phyloP scores from a whole-genome alignment of 2,329 filamentous ascomycete genomes.

The Colletotrichum viniferum region DNA sequence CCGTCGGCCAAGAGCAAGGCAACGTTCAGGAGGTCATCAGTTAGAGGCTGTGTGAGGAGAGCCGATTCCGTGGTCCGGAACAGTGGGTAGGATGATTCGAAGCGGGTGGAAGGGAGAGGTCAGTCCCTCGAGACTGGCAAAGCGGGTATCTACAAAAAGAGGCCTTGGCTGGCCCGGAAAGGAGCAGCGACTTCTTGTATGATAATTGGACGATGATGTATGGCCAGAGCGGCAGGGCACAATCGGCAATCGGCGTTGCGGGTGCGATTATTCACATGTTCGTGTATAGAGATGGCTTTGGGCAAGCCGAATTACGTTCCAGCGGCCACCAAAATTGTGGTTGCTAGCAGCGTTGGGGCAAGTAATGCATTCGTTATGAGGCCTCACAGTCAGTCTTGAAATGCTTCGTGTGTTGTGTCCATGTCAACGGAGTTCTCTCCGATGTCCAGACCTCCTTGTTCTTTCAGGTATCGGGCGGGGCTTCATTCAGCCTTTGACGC shows the following conservation, averaged over 20 bases:
- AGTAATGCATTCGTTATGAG: not conserved
- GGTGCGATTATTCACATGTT: constrained; percentile 12
- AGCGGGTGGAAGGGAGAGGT: not conserved
- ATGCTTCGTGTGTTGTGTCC: not conserved
- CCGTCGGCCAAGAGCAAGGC: constrained; percentile 40
- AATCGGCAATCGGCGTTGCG: constrained; percentile 14
- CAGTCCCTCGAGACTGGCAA: not conserved
- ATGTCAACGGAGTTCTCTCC: not conserved
- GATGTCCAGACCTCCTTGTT: not conserved
- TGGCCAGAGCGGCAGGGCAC: constrained; percentile 17
- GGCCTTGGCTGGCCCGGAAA: not conserved
- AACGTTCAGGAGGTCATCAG: constrained; percentile 44
- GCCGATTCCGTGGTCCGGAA: not conserved
- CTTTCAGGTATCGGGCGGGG: not conserved
- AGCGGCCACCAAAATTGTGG: not conserved
- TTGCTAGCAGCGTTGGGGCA: not conserved
- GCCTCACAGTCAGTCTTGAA: not conserved
- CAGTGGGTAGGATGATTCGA: not conserved
- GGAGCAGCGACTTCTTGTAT: constrained; percentile 20
- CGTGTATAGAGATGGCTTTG: constrained; percentile 15
- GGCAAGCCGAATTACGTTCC: not conserved
- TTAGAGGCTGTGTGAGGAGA: not conserved
- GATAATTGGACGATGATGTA: constrained; percentile 20
- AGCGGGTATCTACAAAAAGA: not conserved
- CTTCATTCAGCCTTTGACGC: not conserved